Conservation (phyloP, 2,329 filamentous ascomycete genomes). For the Aspergillus japonicus region DNA sequence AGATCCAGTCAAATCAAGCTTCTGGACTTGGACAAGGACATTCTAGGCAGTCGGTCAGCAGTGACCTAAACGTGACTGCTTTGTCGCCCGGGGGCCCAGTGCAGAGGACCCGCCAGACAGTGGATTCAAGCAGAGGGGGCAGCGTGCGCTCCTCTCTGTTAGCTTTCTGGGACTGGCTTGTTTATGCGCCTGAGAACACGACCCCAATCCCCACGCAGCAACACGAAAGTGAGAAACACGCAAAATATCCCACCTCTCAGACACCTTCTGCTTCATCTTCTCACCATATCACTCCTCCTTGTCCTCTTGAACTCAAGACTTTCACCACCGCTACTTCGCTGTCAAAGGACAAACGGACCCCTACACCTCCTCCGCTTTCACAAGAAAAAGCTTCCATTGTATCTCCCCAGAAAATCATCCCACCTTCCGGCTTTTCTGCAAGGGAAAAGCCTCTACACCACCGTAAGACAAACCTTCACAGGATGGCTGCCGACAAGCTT, state of each 20-base stretch:
- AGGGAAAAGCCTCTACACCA: no score
- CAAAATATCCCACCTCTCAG: not conserved
- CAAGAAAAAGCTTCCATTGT: no score
- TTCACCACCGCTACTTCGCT: not conserved
- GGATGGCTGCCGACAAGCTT: no score
- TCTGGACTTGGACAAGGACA: not conserved
- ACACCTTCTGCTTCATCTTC: not conserved
- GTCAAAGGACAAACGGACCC: no score
- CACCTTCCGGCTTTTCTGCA: no score
- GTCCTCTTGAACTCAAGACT: not conserved
- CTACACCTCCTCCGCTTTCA: no score
- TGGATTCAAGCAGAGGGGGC: not conserved
- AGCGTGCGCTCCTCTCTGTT: not conserved
- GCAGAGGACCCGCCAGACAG: not conserved
- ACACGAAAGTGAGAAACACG: not conserved
- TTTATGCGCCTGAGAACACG: not conserved
- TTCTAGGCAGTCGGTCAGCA: not conserved
- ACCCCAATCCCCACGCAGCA: not conserved
- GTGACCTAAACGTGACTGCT: not conserved
- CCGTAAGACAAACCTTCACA: no score
- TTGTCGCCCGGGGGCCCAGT: not conserved
- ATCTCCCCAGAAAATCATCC: no score
- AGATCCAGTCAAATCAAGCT: not conserved
- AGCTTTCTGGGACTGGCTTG: not conserved
- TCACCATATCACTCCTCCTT: not conserved